Evolutionary conservation across 1,139 yeast species (phyloP).

Genomic region (Blastobotrys capitulatus): DNA sequence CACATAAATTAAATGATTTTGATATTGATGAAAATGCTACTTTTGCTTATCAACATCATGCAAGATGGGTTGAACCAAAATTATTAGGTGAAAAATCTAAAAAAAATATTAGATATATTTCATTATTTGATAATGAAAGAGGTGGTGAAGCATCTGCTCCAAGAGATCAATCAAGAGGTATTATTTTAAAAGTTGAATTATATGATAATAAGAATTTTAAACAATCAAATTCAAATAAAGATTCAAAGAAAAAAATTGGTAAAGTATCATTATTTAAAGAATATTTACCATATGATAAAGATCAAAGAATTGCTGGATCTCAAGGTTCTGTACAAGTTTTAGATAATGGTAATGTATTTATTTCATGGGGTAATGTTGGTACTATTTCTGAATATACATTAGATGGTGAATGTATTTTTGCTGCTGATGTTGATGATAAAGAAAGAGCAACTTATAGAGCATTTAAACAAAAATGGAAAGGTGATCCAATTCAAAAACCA

Average conservation of each 20-base stretch:
- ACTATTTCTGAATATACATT: constrained; percentile 36
- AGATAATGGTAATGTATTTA: constrained; percentile 37
- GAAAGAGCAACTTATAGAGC: constrained; percentile 6
- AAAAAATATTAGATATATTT: constrained; percentile 4
- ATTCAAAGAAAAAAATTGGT: not conserved
- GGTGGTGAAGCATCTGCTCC: not conserved
- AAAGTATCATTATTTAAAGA: constrained; percentile 6
- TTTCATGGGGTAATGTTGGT: constrained; percentile 41
- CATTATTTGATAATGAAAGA: constrained; percentile 7
- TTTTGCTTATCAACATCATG: constrained; percentile 12
- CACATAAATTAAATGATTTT: not conserved
- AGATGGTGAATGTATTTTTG: constrained; percentile 33
- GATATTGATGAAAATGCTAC: constrained; percentile 6
- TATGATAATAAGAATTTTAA: not conserved
- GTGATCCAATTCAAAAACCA: constrained; percentile 4
- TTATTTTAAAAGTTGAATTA: constrained; percentile 8
- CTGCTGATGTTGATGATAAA: constrained; percentile 24
- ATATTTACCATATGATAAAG: not conserved
- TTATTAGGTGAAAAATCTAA: constrained; percentile 3
- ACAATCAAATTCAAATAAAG: not conserved
- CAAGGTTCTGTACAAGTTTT: constrained; percentile 39
- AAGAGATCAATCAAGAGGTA: constrained; percentile 9
- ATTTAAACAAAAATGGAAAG: constrained; percentile 6
- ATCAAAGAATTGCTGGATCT: constrained; percentile 19
- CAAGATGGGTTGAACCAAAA: constrained; percentile 13